These are phyloP conservation scores for Ogataea sp. DNA, from an alignment of 805 yeast species.

Conservation along the genomic window DNA sequence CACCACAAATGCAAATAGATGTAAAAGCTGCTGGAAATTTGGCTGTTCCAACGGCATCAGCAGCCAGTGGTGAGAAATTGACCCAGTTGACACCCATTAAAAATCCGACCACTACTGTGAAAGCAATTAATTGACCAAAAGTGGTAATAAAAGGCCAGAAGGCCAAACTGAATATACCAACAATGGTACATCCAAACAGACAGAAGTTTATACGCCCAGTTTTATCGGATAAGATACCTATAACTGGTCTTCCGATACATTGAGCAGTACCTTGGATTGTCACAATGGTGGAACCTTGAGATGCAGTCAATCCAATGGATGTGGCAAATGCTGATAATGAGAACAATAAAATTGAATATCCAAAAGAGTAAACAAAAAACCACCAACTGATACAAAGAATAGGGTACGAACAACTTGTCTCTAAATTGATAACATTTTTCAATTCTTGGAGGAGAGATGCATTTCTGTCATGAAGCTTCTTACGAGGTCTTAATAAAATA, in stretches of 20 bases:
- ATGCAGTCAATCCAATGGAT: constrained; percentile 36
- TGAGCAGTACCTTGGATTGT: constrained; percentile 42
- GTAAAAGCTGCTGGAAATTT: constrained; percentile 22
- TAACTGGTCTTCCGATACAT: constrained; percentile 39
- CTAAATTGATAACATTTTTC: constrained; percentile 3
- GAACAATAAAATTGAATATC: constrained; percentile 30
- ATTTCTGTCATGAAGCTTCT: constrained; percentile 12
- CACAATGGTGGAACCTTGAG: constrained; percentile 38
- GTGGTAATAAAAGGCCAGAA: constrained; percentile 43
- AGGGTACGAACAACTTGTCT: constrained; percentile 13
- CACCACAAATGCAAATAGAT: constrained; percentile 17
- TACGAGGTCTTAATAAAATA: constrained; percentile 14
- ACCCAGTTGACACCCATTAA: constrained; percentile 39
- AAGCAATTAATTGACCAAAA: constrained; percentile 33
- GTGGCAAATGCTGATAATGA: constrained; percentile 41
- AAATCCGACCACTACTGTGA: constrained; percentile 35
- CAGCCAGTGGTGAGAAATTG: constrained; percentile 26
- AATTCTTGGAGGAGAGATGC: constrained; percentile 13
- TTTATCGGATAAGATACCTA: constrained; percentile 38
- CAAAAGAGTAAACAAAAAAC: constrained; percentile 20
- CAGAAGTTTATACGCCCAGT: constrained; percentile 41
- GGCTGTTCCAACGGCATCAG: constrained; percentile 25
- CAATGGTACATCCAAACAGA: constrained; percentile 24
- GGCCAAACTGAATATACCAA: constrained; percentile 31
- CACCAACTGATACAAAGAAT: constrained; percentile 16